These are phyloP conservation scores for Beauveria varroae DNA, from an alignment of 2,329 filamentous ascomycete genomes.

Conservation along the genomic window DNA sequence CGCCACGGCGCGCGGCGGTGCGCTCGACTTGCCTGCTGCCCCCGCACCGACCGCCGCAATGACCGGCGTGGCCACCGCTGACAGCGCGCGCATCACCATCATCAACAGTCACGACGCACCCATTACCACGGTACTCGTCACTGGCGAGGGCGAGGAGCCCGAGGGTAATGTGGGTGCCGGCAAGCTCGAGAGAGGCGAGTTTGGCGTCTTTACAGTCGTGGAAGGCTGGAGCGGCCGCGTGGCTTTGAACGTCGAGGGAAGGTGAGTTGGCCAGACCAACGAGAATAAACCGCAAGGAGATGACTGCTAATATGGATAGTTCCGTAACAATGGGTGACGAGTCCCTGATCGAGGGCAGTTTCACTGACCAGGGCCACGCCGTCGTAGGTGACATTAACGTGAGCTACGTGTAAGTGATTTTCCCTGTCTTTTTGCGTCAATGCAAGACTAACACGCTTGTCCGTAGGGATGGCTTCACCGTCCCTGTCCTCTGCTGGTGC, in stretches of 20 bases:
- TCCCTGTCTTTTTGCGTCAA: neutral
- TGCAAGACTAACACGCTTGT: neutral
- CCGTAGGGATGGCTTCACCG: conserved; percentile 9
- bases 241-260: conserved; percentile 5
- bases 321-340: conserved; percentile 17
- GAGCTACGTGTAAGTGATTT: conserved; percentile 13
- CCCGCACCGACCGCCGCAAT: neutral
- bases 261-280: neutral
- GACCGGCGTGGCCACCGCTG: neutral
- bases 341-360: conserved; percentile 13
- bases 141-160: neutral
- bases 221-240: conserved; percentile 11
- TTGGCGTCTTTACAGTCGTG: conserved; percentile 1
- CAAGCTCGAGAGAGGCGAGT: neutral
- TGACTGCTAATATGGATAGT: neutral
- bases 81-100: neutral
- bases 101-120: neutral
- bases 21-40: neutral
- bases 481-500: conserved; percentile 12
- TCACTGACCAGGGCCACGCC: conserved; percentile 8
- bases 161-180: conserved; percentile 3
- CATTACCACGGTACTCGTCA: conserved; percentile 5
- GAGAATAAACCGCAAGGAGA: neutral
- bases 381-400: conserved; percentile 12
- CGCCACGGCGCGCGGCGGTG: conserved; percentile 2